Evolutionary conservation across 2,329 filamentous ascomycete genomes (phyloP), one percentile per base, ranked within the genome.

Genomic region (Ophiocordyceps camponoti-floridani): DNA sequence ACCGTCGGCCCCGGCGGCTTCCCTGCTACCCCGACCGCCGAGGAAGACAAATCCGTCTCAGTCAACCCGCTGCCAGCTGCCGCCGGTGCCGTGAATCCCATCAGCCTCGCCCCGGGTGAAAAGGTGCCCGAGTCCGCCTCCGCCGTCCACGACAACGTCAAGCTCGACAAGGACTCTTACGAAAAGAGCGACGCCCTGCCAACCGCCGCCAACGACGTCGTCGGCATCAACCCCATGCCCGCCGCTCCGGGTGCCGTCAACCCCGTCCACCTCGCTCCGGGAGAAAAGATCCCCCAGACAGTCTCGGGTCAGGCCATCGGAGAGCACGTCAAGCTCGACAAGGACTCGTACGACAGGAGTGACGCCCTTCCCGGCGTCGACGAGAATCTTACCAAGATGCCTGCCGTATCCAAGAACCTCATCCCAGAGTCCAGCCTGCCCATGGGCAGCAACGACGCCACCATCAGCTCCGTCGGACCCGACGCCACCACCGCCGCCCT

Each of bases 401-500:
- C 77, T 28, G 67, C 70, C 10, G 62, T 79, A 46, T 67, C 72
- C 41, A 72, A 68, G 49, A 79, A 70, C 61, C 67, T 84, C 59
- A 87, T 91, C 50, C 85, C 86, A 16, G 85, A 93, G 64, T 89
- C 84, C 8, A 84, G 82, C 60, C 69, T 91, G 50, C 82, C 84
- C 12, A 80, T 87, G 44, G 53, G 57, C 31, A 56, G 58, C 44
- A 54, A 55, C 27, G 64, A 66, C 45, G 66, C 64, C 43, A 63
- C 64, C 44, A 70, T 78, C 45, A 46, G 42, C 53, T 72, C 68
- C n/a, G 68, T 66, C 52, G 53, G 64, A 52, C 52, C 76, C 62
- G 52, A 65, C 58, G 61, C 80, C 3, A 82, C 83, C 38, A 89
- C 84, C 26, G 77, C 79, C 47, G 72, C 66, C 10, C 67, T 88